phyloP scores from a whole-genome alignment of 1,284 basidiomycete genomes.

The Volvariella volvacea region DNA sequence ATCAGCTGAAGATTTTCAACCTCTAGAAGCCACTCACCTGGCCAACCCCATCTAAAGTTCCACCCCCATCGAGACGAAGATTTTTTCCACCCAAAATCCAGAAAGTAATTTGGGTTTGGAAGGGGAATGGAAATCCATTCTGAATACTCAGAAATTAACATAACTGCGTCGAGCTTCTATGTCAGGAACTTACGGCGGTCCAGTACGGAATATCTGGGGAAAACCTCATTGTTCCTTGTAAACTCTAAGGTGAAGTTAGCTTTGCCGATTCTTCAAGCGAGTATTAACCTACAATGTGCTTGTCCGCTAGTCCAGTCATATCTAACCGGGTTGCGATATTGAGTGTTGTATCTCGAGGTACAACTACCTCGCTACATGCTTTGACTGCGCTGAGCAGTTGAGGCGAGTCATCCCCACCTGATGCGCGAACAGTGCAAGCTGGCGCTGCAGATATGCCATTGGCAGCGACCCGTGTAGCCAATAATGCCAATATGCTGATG shows the following conservation, averaged over 20 bases:
- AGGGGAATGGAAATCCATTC: slow-evolving; percentile 48
- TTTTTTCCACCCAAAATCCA: slow-evolving; percentile 59
- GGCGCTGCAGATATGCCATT: too few relatives aligned
- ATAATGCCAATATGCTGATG: too few relatives aligned
- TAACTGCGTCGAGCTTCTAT: neutral
- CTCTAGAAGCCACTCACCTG: slow-evolving; percentile 28
- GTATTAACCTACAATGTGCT: slow-evolving; percentile 38
- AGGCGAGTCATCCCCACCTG: slow-evolving; percentile 47
- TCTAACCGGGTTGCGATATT: slow-evolving; percentile 45
- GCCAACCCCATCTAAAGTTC: slow-evolving; percentile 53
- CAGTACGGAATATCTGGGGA: slow-evolving; percentile 46
- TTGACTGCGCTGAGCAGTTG: slow-evolving; percentile 38
- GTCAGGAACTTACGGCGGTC: slow-evolving; percentile 30
- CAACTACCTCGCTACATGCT: slow-evolving; percentile 35
- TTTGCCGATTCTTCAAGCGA: too few relatives aligned
- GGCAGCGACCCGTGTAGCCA: too few relatives aligned
- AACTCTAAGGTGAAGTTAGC: slow-evolving; percentile 22
- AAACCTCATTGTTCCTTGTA: slow-evolving; percentile 47
- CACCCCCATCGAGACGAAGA: slow-evolving; percentile 50
- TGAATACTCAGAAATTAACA: slow-evolving; percentile 10
- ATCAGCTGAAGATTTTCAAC: too few relatives aligned
- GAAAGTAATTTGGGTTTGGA: slow-evolving; percentile 54
- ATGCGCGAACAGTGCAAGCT: slow-evolving; percentile 35
- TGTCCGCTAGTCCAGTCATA: slow-evolving; percentile 45
- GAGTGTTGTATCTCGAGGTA: slow-evolving; percentile 41